Evolutionary conservation across 2,329 filamentous ascomycete genomes (phyloP).

Genomic region (Xylaria sp.): DNA sequence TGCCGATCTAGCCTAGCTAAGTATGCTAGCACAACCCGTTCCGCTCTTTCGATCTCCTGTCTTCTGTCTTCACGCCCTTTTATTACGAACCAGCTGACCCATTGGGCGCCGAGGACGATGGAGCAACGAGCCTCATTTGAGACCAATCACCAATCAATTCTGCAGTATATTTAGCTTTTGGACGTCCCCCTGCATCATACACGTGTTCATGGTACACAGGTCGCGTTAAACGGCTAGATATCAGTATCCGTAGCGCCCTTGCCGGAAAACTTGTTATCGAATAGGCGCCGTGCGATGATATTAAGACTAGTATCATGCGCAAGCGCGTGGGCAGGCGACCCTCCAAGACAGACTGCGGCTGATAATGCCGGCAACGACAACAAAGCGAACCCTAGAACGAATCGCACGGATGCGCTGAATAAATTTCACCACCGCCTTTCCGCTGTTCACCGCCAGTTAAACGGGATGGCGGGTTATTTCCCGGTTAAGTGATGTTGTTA

Average conservation of each 20-base stretch:
- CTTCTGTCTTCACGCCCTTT: too few relatives aligned
- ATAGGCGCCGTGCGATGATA: constrained; percentile 60
- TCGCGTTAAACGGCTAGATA: constrained; percentile 64
- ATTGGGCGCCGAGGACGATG: too few relatives aligned
- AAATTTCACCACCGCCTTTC: constrained; percentile 56
- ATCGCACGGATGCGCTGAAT: constrained; percentile 52
- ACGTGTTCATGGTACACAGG: neutral
- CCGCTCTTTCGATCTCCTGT: too few relatives aligned
- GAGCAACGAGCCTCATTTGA: too few relatives aligned
- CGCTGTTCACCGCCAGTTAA: constrained; percentile 67
- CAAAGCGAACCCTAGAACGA: constrained; percentile 40
- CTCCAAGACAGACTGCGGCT: constrained; percentile 42
- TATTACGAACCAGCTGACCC: too few relatives aligned
- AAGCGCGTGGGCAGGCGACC: constrained; percentile 9
- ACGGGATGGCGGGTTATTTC: constrained; percentile 53
- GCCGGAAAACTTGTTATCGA: constrained; percentile 61
- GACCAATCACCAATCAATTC: too few relatives aligned
- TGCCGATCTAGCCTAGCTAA: too few relatives aligned
- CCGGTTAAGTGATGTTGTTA: constrained; percentile 47
- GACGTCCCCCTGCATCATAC: too few relatives aligned
- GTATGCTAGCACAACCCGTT: too few relatives aligned
- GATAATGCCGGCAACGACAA: constrained; percentile 53
- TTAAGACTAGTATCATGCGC: constrained; percentile 49
- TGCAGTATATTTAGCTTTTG: too few relatives aligned
- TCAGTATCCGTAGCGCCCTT: constrained; percentile 61